Evolutionary conservation across 768 basidiomycete species (phyloP).

Genomic region (Lentinula sp.): DNA sequence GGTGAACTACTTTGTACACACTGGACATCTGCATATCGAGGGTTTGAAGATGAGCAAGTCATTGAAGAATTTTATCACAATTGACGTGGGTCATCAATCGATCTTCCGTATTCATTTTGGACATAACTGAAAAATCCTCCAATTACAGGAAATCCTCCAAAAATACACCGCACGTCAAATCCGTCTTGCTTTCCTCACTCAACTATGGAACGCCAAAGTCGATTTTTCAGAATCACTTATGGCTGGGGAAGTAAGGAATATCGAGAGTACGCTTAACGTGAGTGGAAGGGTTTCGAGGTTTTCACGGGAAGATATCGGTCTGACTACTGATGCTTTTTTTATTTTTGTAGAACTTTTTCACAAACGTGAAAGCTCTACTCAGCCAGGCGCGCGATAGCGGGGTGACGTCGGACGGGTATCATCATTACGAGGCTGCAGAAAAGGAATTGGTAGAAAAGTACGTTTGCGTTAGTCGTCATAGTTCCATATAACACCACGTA

Average conservation of each 20-base stretch:
- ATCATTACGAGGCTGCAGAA: constrained; percentile 65
- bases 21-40: constrained; percentile 96
- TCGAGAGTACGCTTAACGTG: constrained; percentile 85
- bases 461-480: constrained; percentile 7
- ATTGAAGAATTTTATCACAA: constrained; percentile 98
- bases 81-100: constrained; percentile 52
- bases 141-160: constrained; percentile 72
- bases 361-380: constrained; percentile 75
- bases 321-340: not conserved
- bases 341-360: constrained; percentile 82
- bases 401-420: constrained; percentile 49
- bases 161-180: constrained; percentile 84
- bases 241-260: constrained; percentile 81
- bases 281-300: constrained; percentile 15
- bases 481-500: no score
- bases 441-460: constrained; percentile 63
- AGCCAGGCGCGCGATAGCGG: constrained; percentile 44
- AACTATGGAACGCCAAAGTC: constrained; percentile 88
- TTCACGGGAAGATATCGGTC: no score
- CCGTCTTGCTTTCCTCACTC: constrained; percentile 84
- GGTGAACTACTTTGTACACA: constrained; percentile 99
- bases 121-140: not conserved
- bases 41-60: constrained; percentile 99
- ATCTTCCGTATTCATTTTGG: not conserved
- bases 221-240: constrained; percentile 91